Evolutionary conservation across 164 flowering plant genomes (phyloP).

Genomic region (Vitis labrusca): DNA sequence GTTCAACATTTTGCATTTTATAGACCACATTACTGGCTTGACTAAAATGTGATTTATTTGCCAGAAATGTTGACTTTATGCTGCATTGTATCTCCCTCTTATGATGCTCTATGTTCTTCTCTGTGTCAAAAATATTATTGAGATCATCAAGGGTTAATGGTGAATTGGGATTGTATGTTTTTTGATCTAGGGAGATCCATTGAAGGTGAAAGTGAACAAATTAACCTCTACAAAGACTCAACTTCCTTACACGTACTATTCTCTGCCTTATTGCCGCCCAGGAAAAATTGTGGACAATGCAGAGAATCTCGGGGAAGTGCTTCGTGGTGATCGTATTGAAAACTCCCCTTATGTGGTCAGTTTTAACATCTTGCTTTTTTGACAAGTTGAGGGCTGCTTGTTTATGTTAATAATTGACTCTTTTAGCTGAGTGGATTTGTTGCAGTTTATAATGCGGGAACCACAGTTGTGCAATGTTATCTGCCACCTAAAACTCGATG

Average conservation of each 20-base stretch:
- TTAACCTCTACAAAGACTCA: conserved; percentile 46
- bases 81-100: not conserved
- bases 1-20: not conserved
- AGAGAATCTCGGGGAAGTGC: conserved; percentile 60
- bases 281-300: conserved; percentile 43
- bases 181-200: conserved; percentile 30
- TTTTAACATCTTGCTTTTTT: conserved; percentile 2
- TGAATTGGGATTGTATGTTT: not conserved
- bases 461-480: conserved; percentile 61
- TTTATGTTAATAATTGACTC: conserved; percentile 1
- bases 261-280: conserved; percentile 38
- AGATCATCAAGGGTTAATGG: not conserved
- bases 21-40: not conserved
- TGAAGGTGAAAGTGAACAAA: conserved; percentile 42
- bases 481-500: conserved; percentile 45
- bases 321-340: conserved; percentile 59
- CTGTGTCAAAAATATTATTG: not conserved
- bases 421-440: conserved; percentile 12
- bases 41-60: not conserved
- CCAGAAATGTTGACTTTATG: not conserved
- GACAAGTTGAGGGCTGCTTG: not conserved
- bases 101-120: not conserved
- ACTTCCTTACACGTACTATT: conserved; percentile 52
- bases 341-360: conserved; percentile 47
- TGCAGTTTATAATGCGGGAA: conserved; percentile 72